Percentiles rank a stretch among this genome's conserved stretches.
phyloP scores from a whole-genome alignment of 1,139 yeast species.

The Sugiyamaella grinbergsii region DNA sequence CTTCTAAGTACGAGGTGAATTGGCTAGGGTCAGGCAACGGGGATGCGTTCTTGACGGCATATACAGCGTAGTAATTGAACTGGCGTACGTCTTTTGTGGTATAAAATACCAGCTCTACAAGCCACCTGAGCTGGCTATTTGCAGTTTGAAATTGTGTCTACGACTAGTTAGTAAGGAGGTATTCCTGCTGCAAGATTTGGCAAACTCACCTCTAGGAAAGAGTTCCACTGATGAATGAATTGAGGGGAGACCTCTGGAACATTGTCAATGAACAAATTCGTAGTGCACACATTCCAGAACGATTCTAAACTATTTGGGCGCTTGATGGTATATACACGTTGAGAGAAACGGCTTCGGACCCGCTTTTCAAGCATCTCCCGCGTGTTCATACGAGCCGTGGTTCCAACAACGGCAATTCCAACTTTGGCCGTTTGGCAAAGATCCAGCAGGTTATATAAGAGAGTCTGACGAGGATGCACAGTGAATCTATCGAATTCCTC shows the following conservation, averaged over 20 bases:
- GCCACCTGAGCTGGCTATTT: constrained; percentile 37
- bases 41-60: constrained; percentile 48
- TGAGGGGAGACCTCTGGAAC: constrained; percentile 18
- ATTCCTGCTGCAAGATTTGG: neutral
- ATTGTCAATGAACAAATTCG: constrained; percentile 37
- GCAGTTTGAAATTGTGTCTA: constrained; percentile 27
- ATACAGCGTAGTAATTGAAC: constrained; percentile 54
- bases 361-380: constrained; percentile 86
- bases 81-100: constrained; percentile 62
- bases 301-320: constrained; percentile 48
- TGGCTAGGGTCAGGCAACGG: constrained; percentile 43
- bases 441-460: constrained; percentile 85
- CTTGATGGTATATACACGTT: constrained; percentile 64
- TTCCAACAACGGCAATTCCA: constrained; percentile 82
- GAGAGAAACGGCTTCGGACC: constrained; percentile 87
- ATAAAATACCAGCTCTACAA: constrained; percentile 53
- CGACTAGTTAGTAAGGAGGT: neutral
- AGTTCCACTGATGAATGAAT: constrained; percentile 51
- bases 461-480: constrained; percentile 67
- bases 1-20: constrained; percentile 34
- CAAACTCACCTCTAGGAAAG: constrained; percentile 42
- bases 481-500: constrained; percentile 83
- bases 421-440: constrained; percentile 68
- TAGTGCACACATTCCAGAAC: constrained; percentile 41
- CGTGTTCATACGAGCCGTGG: constrained; percentile 72